Percentiles rank a stretch among this genome's conserved stretches.
These are phyloP conservation scores for Spencermartinsiella ligniputridi DNA, from an alignment of 1,139 yeast genomes.

Conservation along the genomic window DNA sequence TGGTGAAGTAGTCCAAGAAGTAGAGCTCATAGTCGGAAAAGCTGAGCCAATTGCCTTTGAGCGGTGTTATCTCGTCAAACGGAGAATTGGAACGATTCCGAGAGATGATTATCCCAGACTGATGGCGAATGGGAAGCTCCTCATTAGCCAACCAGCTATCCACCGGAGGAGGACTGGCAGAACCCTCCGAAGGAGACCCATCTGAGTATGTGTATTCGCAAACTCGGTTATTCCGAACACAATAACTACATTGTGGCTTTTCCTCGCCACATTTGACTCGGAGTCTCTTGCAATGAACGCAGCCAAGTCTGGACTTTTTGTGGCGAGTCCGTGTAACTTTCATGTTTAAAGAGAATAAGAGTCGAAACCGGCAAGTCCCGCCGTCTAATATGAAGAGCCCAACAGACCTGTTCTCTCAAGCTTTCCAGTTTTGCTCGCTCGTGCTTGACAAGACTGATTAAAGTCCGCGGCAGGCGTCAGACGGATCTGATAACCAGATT, in stretches of 20 bases:
- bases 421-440: too few relatives aligned
- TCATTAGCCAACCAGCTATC: too few relatives aligned
- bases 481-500: too few relatives aligned
- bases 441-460: too few relatives aligned
- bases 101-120: too few relatives aligned
- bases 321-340: not conserved
- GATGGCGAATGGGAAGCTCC: not conserved
- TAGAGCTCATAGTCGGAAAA: not conserved
- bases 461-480: too few relatives aligned
- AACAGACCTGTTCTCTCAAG: too few relatives aligned
- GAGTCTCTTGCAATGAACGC: slow-evolving; percentile 2
- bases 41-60: not conserved
- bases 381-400: not conserved
- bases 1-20: not conserved
- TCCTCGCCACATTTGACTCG: slow-evolving; percentile 5
- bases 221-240: not conserved
- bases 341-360: not conserved
- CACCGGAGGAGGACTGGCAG: not conserved
- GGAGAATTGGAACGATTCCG: too few relatives aligned
- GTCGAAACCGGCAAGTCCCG: slow-evolving; percentile 1
- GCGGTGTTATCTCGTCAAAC: not conserved
- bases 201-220: slow-evolving; percentile 1
- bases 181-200: not conserved
- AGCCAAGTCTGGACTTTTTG: slow-evolving; percentile 2
- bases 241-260: slow-evolving; percentile 3